Conservation (phyloP, 1,284 basidiomycete genomes). For the Tilletia caries region DNA sequence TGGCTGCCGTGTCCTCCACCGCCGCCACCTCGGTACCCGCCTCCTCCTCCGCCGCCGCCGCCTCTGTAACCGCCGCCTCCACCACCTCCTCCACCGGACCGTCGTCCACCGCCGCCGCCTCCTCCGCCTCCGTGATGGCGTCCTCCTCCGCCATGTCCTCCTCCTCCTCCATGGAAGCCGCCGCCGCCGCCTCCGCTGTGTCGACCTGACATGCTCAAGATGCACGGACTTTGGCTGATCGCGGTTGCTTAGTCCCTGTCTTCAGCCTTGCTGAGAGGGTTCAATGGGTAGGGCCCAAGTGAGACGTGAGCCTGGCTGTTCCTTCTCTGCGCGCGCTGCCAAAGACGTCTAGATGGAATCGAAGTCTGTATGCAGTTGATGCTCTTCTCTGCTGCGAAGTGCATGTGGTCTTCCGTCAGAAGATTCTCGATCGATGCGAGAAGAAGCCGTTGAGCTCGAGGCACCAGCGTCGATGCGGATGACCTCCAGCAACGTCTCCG, state of each 20-base stretch:
- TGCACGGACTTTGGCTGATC: not conserved
- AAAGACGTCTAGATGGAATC: no score
- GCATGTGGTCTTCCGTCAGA: no score
- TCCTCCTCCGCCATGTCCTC: not conserved
- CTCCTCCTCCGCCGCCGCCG: not conserved
- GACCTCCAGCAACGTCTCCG: not conserved
- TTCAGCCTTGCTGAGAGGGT: not conserved
- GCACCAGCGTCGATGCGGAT: no score
- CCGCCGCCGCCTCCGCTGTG: slow-evolving; percentile 24
- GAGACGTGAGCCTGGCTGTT: no score
- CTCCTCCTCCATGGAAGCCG: not conserved
- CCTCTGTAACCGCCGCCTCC: not conserved
- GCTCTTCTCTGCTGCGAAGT: no score
- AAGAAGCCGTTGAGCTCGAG: not conserved
- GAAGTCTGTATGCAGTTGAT: no score
- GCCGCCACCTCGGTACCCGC: not conserved
- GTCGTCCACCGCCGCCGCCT: no score
- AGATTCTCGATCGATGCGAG: not conserved
- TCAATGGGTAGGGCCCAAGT: no score
- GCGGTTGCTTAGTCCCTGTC: not conserved
- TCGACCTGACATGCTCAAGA: slow-evolving; percentile 13
- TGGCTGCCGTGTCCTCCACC: slow-evolving; percentile 20
- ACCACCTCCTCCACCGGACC: not conserved
- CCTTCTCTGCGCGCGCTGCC: no score
- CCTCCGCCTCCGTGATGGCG: not conserved